Evolutionary conservation across 1,284 basidiomycete genomes (phyloP), one percentile per base, ranked within the genome.

Genomic region (Naganishia sp.): DNA sequence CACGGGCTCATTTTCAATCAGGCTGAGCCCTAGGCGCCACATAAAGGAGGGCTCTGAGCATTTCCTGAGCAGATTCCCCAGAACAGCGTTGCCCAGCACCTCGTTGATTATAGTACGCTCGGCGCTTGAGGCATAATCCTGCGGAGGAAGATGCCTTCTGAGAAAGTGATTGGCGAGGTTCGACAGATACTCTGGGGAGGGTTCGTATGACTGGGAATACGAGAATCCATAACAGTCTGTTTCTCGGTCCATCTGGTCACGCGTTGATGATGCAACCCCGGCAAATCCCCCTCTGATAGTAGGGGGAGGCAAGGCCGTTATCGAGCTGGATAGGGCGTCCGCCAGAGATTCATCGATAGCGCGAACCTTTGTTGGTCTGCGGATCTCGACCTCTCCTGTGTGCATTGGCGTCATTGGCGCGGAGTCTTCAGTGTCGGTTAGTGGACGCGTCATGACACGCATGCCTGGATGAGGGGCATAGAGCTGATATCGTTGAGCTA

Each of bases 41-140:
- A 76, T 77, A 68, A 82, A 81, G 79, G 79, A 81, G 16, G 76
- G 75, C 53, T 80, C 74, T 2, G 72, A 68, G 44, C 81, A 70
- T 18, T 77, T 72, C 54, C 71, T 69, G 11, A 76, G 73, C 7
- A 80, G 68, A 4, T 69, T 71, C 0, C 71, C 74, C 7, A 82
- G 72, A 9, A 82, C 73, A n/a, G 74, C 71, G 43, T 78, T 74
- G 2, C 78, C 77, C 10, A 83, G 15, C 16, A 82, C 73, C 65
- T 83, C 81, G 36, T 79, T 70, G 3, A 78, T 71, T 57, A 82
- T 77, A 6, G 74, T 59, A 2, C 77, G 73, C 59, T 82, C 78
- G 5, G 77, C 72, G 11, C 74, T 71, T 0, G 79, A 72, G 10
- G 66, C 68, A 64, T 75, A 79, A 60, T 81, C 79, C 16, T 72